Base-by-base conservation (phyloP, 139 green algal genomes). In the Eudorina sp. region DNA sequence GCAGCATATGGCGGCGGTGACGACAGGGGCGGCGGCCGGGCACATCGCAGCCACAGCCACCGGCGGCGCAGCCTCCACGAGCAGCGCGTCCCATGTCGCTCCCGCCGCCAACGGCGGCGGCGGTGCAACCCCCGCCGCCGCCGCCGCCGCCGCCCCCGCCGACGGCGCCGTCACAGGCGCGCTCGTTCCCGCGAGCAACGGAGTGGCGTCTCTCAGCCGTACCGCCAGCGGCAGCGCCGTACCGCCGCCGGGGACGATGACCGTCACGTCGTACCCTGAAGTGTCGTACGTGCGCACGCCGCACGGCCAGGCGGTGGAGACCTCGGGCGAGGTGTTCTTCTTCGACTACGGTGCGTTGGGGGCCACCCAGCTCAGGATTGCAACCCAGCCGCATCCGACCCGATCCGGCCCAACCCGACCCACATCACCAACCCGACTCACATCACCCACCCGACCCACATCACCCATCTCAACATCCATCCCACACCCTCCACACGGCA, bases 261-360 rank as follows among this genome's bases (percentile, higher is more conserved):
- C 81, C 6, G 45, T 87, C 13, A 87, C 81, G 6, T 45, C 46
- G 31, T 87, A 87, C 36, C 81, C 81, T 0, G 81, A 87, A 45
- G 81, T 87, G 60, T 41, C 45, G 81, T 87, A 87, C 81, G 66
- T 31, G 41, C 81, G 81, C 38, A 87, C 81, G 43, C 40, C 45
- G 34, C 46, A 87, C 31, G 81, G 81, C 19, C 62, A 87, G 46
- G 62, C 81, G 64, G 31, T 38, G 31, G 81, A 87, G 45, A 29
- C 83, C 27, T 41, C 83, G 5, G 88, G 81, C 13, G 88, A 91
- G 51, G 64, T 92, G 21, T 92, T 90, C 38, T 92, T 84, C 75
- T 92, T 92, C 48, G 89, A 92, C 40, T 90, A 88, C 36, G 89
- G 89, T 86, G 43, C 43, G 79, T 2, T 38, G 8, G 23, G 55